Evolutionary conservation across 179 eudicot genomes (phyloP).

Genomic region (Patellifolia procumbens): DNA sequence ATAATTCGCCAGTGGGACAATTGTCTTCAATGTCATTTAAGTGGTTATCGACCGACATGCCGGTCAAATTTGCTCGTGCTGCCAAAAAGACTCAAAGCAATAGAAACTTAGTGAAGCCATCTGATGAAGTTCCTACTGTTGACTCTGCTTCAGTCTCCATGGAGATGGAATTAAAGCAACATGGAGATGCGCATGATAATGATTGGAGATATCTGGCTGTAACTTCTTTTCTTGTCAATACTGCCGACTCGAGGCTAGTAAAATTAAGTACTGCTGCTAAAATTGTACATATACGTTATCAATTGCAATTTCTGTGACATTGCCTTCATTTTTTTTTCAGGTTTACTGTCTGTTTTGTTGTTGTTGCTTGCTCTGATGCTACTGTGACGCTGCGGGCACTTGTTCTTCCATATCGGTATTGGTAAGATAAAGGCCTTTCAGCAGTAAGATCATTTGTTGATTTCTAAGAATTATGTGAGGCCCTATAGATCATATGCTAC

Average conservation of each 20-base stretch:
- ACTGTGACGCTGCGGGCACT: slow-evolving; percentile 87
- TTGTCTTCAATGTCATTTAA: slow-evolving; percentile 60
- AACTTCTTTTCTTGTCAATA: slow-evolving; percentile 79
- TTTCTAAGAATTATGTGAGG: background rate
- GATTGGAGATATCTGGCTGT: slow-evolving; percentile 99
- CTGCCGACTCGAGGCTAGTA: slow-evolving; percentile 58
- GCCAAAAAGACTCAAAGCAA: slow-evolving; percentile 36
- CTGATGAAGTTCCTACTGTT: slow-evolving; percentile 24
- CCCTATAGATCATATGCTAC: slow-evolving; percentile 8
- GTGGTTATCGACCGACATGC: slow-evolving; percentile 96
- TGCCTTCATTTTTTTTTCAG: slow-evolving; percentile 46
- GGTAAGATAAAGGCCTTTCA: slow-evolving; percentile 46
- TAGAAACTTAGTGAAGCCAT: slow-evolving; percentile 28
- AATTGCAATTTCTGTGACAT: slow-evolving; percentile 3
- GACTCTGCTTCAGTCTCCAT: slow-evolving; percentile 25
- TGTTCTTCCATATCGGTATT: slow-evolving; percentile 81
- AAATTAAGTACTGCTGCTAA: slow-evolving; percentile 2
- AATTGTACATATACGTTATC: background rate
- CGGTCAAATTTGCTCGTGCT: slow-evolving; percentile 46
- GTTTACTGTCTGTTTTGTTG: slow-evolving; percentile 78
- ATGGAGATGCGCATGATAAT: slow-evolving; percentile 57
- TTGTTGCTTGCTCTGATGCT: slow-evolving; percentile 96
- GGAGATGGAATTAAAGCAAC: slow-evolving; percentile 31
- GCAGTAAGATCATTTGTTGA: background rate
- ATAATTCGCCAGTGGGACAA: slow-evolving; percentile 28